A percentile compares a stretch with the other conserved stretches of the same genome.
phyloP scores from a whole-genome alignment of 2,329 filamentous ascomycete genomes.

The Byssothecium circinans region DNA sequence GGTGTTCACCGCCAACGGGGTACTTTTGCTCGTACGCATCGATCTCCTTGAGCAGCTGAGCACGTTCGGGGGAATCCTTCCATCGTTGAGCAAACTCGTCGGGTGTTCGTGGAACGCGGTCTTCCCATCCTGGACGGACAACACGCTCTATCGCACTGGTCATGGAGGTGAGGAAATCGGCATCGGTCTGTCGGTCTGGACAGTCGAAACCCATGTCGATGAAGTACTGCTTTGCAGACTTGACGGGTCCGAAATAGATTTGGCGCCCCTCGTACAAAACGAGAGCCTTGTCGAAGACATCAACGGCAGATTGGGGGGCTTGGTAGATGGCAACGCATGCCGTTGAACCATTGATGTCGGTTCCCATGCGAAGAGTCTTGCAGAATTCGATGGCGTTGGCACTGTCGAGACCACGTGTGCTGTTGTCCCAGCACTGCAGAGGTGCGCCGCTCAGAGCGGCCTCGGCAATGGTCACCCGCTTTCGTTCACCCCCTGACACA shows the following conservation, averaged over 20 bases:
- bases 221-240: slow-evolving; percentile 69
- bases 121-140: slow-evolving; percentile 48
- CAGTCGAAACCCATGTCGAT: slow-evolving; percentile 71
- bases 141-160: slow-evolving; percentile 56
- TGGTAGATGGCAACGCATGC: slow-evolving; percentile 76
- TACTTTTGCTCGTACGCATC: slow-evolving; percentile 51
- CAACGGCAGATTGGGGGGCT: slow-evolving; percentile 68
- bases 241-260: slow-evolving; percentile 69
- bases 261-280: slow-evolving; percentile 69
- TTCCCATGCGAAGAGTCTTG: slow-evolving; percentile 68
- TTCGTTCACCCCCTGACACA: slow-evolving; percentile 74
- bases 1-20: slow-evolving; percentile 49
- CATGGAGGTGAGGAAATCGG: slow-evolving; percentile 77
- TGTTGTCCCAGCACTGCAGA: slow-evolving; percentile 77
- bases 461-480: slow-evolving; percentile 81
- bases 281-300: slow-evolving; percentile 70
- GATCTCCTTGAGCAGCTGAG: slow-evolving; percentile 48
- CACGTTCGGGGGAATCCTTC: slow-evolving; percentile 56
- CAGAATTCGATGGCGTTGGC: slow-evolving; percentile 77
- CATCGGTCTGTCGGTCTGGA: slow-evolving; percentile 70
- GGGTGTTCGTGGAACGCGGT: slow-evolving; percentile 51
- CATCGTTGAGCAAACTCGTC: slow-evolving; percentile 56
- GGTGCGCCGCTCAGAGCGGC: slow-evolving; percentile 67
- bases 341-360: slow-evolving; percentile 67
- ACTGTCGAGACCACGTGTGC: slow-evolving; percentile 71